Percentiles rank a stretch among this genome's conserved stretches.
phyloP scores from a whole-genome alignment of 2,329 filamentous ascomycete genomes.

The Lanzia echinophila region DNA sequence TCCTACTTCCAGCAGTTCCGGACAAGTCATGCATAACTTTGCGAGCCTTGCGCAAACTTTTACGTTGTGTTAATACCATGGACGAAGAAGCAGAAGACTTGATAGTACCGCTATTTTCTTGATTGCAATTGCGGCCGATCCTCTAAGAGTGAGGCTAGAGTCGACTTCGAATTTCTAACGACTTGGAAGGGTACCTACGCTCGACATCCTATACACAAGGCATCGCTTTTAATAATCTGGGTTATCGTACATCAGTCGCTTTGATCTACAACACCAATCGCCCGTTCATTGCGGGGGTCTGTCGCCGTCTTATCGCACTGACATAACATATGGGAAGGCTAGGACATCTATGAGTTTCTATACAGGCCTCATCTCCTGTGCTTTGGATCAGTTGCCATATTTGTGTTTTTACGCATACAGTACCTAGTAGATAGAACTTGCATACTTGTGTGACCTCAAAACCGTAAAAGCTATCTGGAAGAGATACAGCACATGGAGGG shows the following conservation, averaged over 20 bases:
- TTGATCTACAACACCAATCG: no score
- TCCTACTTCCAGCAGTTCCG: background rate
- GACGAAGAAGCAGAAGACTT: no score
- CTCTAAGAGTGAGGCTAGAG: no score
- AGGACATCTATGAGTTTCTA: background rate
- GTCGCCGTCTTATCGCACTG: background rate
- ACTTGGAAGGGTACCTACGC: no score
- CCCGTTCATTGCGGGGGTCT: no score
- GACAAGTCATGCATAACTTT: background rate
- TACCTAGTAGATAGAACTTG: constrained; percentile 10
- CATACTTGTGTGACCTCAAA: constrained; percentile 9
- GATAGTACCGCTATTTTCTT: no score
- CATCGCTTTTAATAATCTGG: no score
- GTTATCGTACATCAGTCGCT: no score
- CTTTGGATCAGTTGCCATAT: constrained; percentile 1
- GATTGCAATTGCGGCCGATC: no score
- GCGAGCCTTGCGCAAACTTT: background rate
- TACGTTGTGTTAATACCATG: no score
- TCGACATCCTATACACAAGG: no score
- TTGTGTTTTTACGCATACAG: constrained; percentile 3
- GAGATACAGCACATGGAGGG: constrained; percentile 4
- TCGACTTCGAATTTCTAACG: no score
- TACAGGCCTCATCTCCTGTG: background rate
- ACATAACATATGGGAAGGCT: background rate
- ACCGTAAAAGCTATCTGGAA: constrained; percentile 10